These are phyloP conservation scores for Rubroboletus pulcherrimus DNA, from an alignment of 768 basidiomycete genomes.

Conservation along the genomic window DNA sequence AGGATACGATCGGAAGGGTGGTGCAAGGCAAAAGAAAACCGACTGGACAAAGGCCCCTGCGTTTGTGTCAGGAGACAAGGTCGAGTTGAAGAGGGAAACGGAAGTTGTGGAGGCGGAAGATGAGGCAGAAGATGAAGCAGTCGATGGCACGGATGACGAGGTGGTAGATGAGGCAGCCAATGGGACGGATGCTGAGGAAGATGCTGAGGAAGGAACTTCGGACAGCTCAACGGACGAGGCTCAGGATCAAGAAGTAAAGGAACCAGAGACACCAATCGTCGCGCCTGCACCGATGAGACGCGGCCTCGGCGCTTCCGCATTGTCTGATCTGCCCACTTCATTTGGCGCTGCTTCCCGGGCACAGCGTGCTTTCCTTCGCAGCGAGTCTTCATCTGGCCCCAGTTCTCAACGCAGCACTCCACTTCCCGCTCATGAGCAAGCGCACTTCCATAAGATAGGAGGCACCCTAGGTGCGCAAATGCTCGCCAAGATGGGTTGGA, in stretches of 20 bases:
- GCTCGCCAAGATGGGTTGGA: constrained; percentile 96
- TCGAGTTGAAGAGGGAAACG: constrained; percentile 40
- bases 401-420: constrained; percentile 44
- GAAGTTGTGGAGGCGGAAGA: constrained; percentile 34
- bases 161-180: constrained; percentile 26
- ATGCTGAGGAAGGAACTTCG: constrained; percentile 32
- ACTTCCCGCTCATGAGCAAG: constrained; percentile 61
- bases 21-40: constrained; percentile 38
- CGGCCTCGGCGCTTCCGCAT: constrained; percentile 25
- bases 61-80: constrained; percentile 59
- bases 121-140: constrained; percentile 37
- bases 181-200: constrained; percentile 36
- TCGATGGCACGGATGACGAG: constrained; percentile 37
- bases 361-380: constrained; percentile 55
- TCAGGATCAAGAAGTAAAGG: constrained; percentile 35
- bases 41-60: constrained; percentile 78
- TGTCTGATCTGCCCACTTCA: constrained; percentile 32
- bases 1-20: constrained; percentile 26
- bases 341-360: constrained; percentile 37
- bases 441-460: constrained; percentile 80
- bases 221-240: constrained; percentile 33
- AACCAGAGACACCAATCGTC: constrained; percentile 29
- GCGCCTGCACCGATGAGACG: constrained; percentile 18
- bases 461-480: constrained; percentile 82
- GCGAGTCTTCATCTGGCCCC: constrained; percentile 37